phyloP scores from a whole-genome alignment of 805 yeast genomes.

The Wickerhamiella australiensis region DNA sequence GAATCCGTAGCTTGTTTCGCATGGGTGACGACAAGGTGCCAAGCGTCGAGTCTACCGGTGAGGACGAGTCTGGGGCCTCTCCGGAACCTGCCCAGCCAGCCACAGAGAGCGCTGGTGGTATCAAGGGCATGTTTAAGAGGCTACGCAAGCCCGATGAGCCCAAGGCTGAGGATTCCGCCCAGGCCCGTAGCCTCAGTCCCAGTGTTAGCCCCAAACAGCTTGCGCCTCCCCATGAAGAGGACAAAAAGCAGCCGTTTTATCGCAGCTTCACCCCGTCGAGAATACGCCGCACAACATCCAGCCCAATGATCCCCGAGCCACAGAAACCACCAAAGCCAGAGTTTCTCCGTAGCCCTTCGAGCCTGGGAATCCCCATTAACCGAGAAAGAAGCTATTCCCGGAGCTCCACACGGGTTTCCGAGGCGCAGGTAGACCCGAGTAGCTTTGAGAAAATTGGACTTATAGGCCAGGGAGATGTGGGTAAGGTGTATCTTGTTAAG shows the following conservation, averaged over 20 bases:
- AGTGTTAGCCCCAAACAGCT: conserved; percentile 3
- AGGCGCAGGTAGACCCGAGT: conserved; percentile 71
- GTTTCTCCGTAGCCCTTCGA: neutral
- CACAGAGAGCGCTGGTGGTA: conserved; percentile 1
- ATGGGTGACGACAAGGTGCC: conserved; percentile 4
- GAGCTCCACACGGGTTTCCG: conserved; percentile 58
- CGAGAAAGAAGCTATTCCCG: conserved; percentile 51
- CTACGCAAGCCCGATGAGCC: conserved; percentile 4
- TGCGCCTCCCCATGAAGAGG: neutral
- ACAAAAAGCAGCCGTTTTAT: conserved; percentile 1
- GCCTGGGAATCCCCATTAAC: conserved; percentile 3
- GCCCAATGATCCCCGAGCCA: neutral
- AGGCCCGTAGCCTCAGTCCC: neutral
- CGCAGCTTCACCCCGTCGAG: neutral
- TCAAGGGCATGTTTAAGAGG: conserved; percentile 8
- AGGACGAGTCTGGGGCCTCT: neutral
- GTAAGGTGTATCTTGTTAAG: conserved; percentile 83
- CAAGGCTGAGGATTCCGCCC: neutral
- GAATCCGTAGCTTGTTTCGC: conserved; percentile 6
- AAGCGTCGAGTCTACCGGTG: neutral
- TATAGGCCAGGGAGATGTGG: conserved; percentile 97
- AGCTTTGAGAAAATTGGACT: conserved; percentile 81
- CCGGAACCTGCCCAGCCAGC: neutral
- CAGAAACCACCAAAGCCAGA: neutral
- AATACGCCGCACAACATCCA: conserved; percentile 2